A percentile compares a stretch with the other conserved stretches of the same genome.
Evolutionary conservation across 2,329 filamentous ascomycete genomes (phyloP).

Genomic region (Pseudocercospora fijiensis): DNA sequence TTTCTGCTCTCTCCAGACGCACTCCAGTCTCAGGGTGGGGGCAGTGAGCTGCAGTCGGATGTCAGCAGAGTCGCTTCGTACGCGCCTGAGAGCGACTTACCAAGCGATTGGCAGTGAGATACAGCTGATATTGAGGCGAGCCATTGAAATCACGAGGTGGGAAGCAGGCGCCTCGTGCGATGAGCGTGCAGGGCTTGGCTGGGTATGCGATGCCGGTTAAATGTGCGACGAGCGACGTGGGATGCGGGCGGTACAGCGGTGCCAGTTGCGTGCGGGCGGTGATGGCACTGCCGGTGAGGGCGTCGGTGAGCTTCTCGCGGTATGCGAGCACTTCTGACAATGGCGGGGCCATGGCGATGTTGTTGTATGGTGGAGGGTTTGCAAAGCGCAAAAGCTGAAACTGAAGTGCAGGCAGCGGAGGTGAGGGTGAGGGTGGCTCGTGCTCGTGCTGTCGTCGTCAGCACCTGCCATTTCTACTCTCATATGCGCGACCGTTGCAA

Average conservation of each 20-base stretch:
- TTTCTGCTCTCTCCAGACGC: conserved; percentile 3
- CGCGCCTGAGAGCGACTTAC: conserved; percentile 1
- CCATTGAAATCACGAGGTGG: neutral
- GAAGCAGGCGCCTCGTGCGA: neutral
- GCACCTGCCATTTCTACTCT: neutral
- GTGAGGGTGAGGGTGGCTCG: neutral
- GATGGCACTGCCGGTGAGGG: conserved; percentile 11
- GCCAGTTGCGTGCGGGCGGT: conserved; percentile 17
- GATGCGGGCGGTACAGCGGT: conserved; percentile 13
- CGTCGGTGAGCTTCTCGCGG: conserved; percentile 15
- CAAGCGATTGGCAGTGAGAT: conserved; percentile 9
- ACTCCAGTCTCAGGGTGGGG: conserved; percentile 15
- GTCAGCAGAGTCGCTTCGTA: conserved; percentile 6
- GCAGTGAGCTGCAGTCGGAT: conserved; percentile 11
- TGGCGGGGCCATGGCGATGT: conserved; percentile 14
- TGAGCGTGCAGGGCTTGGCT: conserved; percentile 10
- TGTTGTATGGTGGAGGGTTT: neutral
- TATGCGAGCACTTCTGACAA: conserved; percentile 12
- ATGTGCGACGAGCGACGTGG: neutral
- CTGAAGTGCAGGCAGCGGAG: neutral
- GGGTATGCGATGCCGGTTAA: conserved; percentile 11
- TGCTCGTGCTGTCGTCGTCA: neutral
- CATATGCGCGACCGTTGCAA: neutral
- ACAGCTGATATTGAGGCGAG: neutral
- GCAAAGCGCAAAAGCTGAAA: neutral